These are phyloP conservation scores for Picea abies DNA, from an alignment of 83 land plant species.

Conservation along the genomic window DNA sequence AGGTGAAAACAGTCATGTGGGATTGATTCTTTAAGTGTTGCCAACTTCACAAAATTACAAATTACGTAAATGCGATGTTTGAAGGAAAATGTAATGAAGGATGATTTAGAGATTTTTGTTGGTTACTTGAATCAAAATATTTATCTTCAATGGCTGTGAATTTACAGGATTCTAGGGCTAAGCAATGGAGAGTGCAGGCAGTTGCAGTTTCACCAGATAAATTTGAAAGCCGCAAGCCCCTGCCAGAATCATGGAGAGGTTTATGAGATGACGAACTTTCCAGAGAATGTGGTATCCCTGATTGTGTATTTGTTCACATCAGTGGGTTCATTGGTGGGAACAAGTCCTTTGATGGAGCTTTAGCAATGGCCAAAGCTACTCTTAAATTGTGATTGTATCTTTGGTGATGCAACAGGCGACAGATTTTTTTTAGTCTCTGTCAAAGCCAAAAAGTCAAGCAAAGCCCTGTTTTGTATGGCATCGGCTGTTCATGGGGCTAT, in stretches of 20 bases:
- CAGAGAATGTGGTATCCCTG: slow-evolving; percentile 3
- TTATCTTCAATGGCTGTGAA: neutral
- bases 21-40: too few species aligned
- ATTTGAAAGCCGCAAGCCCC: slow-evolving; percentile 84
- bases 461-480: too few species aligned
- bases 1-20: too few species aligned
- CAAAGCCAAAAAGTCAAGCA: too few species aligned
- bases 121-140: neutral
- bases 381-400: slow-evolving; percentile 34
- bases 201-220: too few species aligned
- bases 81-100: neutral
- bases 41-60: too few species aligned
- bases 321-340: too few species aligned
- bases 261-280: slow-evolving; percentile 91
- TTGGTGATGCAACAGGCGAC: too few species aligned
- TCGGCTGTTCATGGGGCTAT: too few species aligned
- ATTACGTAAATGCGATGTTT: neutral
- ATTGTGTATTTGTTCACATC: too few species aligned
- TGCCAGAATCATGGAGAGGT: slow-evolving; percentile 89
- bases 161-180: slow-evolving; percentile 82
- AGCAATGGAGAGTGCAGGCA: slow-evolving; percentile 52
- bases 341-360: too few species aligned
- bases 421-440: too few species aligned
- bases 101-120: neutral
- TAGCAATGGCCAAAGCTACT: slow-evolving; percentile 64